Evolutionary conservation across 139 green algal genomes (phyloP), one percentile per base, ranked within the genome.

Genomic region (Haematococcus lacustris): DNA sequence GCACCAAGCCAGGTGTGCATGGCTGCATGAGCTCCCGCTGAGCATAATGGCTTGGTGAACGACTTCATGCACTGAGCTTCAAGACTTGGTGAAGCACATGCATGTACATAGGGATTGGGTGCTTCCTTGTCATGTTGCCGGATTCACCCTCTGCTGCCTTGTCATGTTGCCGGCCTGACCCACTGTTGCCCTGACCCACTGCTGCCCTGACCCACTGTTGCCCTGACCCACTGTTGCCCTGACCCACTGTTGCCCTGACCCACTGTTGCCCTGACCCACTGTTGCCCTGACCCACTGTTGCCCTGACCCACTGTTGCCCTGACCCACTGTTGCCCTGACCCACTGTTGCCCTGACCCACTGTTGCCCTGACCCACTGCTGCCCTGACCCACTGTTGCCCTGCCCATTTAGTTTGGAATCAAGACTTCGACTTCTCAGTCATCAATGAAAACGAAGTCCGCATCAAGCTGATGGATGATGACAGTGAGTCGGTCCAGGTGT

Each of bases 1-100:
- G 75, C 63, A 71, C 68, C 43, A 76, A 80, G 51, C 75, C 75
- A 23, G 66, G 47, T 57, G 47, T 57, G 53, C 33, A 26, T n/a
- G n/a, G n/a, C n/a, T n/a, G n/a, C n/a, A 32, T 23, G 4, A 64
- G 53, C 33, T 21, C 23, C 53, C 9, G 26, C 17, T 64, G 9
- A 34, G 53, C 17, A 30, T 64, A n/a, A n/a, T n/a, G n/a, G n/a
- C n/a, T n/a, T n/a, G n/a, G n/a, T n/a, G n/a, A n/a, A n/a, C n/a
- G n/a, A n/a, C n/a, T n/a, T n/a, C n/a, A n/a, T n/a, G n/a, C n/a
- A n/a, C n/a, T n/a, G n/a, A n/a, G n/a, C n/a, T 30, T 32, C 23
- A 26, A 23, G 21, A 23, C 23, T 30, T 21, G 4, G 33, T 64
- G 13, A 34, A 23, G 30, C 4, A 7, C 53, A 64, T 34, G 53